Evolutionary conservation across 2,329 filamentous ascomycete genomes (phyloP).

Genomic region (Hansfordia pulvinata): DNA sequence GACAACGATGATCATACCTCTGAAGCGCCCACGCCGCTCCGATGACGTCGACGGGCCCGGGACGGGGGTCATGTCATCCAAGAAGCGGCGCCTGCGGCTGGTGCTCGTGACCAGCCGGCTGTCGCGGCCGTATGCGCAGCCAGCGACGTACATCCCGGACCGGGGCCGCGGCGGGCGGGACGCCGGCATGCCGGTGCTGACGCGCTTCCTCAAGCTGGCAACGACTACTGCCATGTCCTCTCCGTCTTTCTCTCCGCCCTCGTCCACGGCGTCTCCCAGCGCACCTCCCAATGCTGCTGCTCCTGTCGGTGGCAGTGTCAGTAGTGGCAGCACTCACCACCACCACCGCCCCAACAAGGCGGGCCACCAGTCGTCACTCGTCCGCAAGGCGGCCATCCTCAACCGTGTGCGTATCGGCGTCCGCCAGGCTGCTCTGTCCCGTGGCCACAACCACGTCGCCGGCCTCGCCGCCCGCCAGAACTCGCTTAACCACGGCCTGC

Average conservation of each 20-base stretch:
- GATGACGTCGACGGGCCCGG: constrained; percentile 47
- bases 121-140: constrained; percentile 54
- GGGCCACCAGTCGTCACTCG: constrained; percentile 31
- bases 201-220: constrained; percentile 32
- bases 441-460: constrained; percentile 17
- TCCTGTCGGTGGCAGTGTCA: no score
- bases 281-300: no score
- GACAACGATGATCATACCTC: no score
- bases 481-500: constrained; percentile 19
- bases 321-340: no score
- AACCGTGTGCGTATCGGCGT: constrained; percentile 42
- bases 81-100: constrained; percentile 54
- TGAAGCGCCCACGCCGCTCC: constrained; percentile 36
- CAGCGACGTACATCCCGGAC: constrained; percentile 56
- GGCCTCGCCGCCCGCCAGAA: constrained; percentile 18
- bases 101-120: constrained; percentile 56
- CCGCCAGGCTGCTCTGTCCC: constrained; percentile 18
- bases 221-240: constrained; percentile 21
- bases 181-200: constrained; percentile 20
- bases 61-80: constrained; percentile 35
- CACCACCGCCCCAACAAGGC: constrained; percentile 23
- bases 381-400: constrained; percentile 52
- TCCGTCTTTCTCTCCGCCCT: no score
- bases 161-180: constrained; percentile 41
- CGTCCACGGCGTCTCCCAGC: no score